phyloP scores from a whole-genome alignment of 768 basidiomycete species.

The Naganishia friedmannii region DNA sequence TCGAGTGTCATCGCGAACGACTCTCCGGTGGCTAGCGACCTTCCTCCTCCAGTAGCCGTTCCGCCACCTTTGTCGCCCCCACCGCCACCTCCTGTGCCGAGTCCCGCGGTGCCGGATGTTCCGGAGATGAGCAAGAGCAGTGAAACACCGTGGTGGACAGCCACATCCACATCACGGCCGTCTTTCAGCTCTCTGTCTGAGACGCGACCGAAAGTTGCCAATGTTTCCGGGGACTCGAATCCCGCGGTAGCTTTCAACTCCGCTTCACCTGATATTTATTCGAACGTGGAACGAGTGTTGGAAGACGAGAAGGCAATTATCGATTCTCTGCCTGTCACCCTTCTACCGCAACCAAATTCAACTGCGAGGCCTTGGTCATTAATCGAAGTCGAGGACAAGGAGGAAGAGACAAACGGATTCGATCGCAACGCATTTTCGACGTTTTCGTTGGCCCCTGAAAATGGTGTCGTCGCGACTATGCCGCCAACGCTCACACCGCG shows the following conservation, averaged over 20 bases:
- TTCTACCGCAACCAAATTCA: neutral
- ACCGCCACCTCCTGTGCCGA: neutral
- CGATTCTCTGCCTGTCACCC: neutral
- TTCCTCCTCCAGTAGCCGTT: neutral
- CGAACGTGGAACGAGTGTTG: neutral
- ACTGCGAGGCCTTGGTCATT: neutral
- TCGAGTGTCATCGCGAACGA: neutral
- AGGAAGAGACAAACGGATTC: neutral
- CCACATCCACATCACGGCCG: neutral
- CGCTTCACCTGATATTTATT: neutral
- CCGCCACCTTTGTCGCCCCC: neutral
- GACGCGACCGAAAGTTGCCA: neutral
- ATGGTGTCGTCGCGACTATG: neutral
- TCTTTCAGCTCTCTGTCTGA: conserved; percentile 1
- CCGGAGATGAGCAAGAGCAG: neutral
- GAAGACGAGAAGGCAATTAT: neutral
- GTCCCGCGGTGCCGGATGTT: neutral
- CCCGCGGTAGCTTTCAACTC: neutral
- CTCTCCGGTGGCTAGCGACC: neutral
- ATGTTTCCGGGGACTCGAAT: neutral
- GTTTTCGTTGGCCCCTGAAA: neutral
- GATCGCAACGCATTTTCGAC: neutral
- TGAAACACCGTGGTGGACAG: conserved; percentile 12
- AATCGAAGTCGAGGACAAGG: conserved; percentile 1
- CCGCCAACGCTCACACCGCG: neutral